Evolutionary conservation across 2,329 filamentous ascomycete genomes (phyloP), one percentile per base, ranked within the genome.

Genomic region (Claviceps sp.): DNA sequence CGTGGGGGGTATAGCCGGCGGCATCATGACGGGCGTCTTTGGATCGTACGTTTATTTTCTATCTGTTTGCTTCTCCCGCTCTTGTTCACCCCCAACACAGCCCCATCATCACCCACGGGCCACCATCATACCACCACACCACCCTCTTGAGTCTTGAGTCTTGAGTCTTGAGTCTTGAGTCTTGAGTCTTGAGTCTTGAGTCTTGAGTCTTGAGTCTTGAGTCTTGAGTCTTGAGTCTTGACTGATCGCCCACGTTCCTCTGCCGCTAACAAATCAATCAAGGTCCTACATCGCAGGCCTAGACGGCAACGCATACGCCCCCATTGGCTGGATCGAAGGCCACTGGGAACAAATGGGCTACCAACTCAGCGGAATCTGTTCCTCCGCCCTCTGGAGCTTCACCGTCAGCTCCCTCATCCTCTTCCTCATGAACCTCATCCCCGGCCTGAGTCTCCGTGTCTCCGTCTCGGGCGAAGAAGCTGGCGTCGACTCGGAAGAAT

Each of bases 1-100:
- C 62, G 72, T 94, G 57, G 88, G 88, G 48, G 88, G 88, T 58
- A 87, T 93, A 58, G 76, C 85, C 53, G 88, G 88, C 49, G 86
- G 94, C 61, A 68, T 89, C 54, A 74, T 87, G 68, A 91, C 88
- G 52, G 86, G 83, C 57, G 70, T 91, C 56, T 88, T 91, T 63
- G 86, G 79, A 59, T 81, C 85, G 76, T 80, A 41, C 22, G n/a
- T 40, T 5, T 20, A 4, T 37, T 22, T 37, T 37, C 37, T 22
- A 8, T 8, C 22, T 47, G 14, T 24, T n/a, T 14, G 14, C 26
- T 45, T 47, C 41, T 18, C 13, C 16, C 14, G 40, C 14, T 6
- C 16, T 14, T 16, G 4, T 14, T 14, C 20, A 11, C 44, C 5
- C 16, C 11, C 11, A 30, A n/a, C 16, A 30, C 2, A 30, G 26